These are phyloP conservation scores for Corynascus novoguineensis DNA, from an alignment of 495 filamentous ascomycete genomes.

Conservation along the genomic window DNA sequence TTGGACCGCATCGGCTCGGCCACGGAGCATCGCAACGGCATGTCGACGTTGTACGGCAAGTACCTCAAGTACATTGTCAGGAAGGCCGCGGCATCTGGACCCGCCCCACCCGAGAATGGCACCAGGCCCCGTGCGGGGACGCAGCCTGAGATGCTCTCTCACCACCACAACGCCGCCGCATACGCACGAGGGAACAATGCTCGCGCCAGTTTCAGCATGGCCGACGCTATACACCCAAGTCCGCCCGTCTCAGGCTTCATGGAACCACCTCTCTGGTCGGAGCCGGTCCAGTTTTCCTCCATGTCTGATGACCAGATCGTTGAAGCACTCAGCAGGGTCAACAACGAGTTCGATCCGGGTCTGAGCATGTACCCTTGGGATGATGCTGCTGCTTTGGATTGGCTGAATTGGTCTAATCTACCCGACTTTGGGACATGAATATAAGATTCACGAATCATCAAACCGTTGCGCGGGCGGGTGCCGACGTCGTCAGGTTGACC, in stretches of 20 bases:
- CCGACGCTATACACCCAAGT: conserved; percentile 13
- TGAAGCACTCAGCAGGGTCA: conserved; percentile 55
- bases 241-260: conserved; percentile 23
- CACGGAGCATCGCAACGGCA: conserved; percentile 58
- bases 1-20: conserved; percentile 61
- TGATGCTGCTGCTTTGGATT: conserved; percentile 52
- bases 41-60: conserved; percentile 56
- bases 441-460: background rate
- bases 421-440: conserved; percentile 33
- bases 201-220: conserved; percentile 17
- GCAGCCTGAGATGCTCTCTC: conserved; percentile 2
- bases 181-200: conserved; percentile 8
- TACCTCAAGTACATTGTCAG: conserved; percentile 57
- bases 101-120: conserved; percentile 8
- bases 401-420: conserved; percentile 54
- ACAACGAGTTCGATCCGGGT: conserved; percentile 49
- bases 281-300: conserved; percentile 58
- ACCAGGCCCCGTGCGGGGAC: background rate
- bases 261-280: conserved; percentile 38
- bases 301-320: conserved; percentile 64
- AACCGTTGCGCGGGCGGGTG: conserved; percentile 2
- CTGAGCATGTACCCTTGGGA: conserved; percentile 50
- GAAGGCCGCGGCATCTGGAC: conserved; percentile 21
- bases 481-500: conserved; percentile 2
- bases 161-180: conserved; percentile 9